Conservation (phyloP, 176 grass and related monocot genomes). For the Puya raimondii region DNA sequence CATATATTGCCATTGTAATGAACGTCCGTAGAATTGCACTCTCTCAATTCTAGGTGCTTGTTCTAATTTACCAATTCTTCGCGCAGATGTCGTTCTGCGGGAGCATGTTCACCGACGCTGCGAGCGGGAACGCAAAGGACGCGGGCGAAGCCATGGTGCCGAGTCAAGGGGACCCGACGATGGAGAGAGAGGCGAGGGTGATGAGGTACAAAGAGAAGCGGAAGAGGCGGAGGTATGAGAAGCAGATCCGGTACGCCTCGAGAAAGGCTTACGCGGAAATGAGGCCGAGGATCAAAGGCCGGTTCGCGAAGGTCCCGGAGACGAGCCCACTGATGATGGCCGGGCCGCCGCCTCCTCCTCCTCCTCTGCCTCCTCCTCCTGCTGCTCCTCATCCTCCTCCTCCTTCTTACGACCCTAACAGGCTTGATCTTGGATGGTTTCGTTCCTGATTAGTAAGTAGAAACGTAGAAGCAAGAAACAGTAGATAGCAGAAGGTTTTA, state of each 20-base stretch:
- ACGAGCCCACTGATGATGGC: neutral
- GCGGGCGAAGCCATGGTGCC: neutral
- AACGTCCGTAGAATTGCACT: too few species aligned
- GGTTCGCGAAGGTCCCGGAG: slow-evolving; percentile 53
- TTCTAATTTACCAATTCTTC: too few species aligned
- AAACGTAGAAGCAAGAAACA: neutral
- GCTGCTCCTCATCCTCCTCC: too few species aligned
- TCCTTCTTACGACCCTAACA: slow-evolving; percentile 31
- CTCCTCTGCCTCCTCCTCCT: neutral
- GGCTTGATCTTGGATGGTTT: slow-evolving; percentile 29
- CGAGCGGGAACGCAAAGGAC: slow-evolving; percentile 22
- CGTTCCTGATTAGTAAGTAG: neutral
- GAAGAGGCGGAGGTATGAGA: slow-evolving; percentile 47
- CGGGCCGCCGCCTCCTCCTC: neutral
- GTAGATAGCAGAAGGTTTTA: too few species aligned
- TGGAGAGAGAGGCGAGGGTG: slow-evolving; percentile 38
- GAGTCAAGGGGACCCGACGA: neutral
- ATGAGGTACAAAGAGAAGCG: slow-evolving; percentile 73
- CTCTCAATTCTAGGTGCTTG: too few species aligned
- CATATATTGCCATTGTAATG: too few species aligned
- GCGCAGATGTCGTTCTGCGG: slow-evolving; percentile 41
- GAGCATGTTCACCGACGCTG: slow-evolving; percentile 42
- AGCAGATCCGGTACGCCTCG: slow-evolving; percentile 50
- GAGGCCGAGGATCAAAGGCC: slow-evolving; percentile 55
- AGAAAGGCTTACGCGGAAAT: slow-evolving; percentile 55